Conservation (phyloP, 2,329 filamentous ascomycete genomes). For the Emmonsia crescens region DNA sequence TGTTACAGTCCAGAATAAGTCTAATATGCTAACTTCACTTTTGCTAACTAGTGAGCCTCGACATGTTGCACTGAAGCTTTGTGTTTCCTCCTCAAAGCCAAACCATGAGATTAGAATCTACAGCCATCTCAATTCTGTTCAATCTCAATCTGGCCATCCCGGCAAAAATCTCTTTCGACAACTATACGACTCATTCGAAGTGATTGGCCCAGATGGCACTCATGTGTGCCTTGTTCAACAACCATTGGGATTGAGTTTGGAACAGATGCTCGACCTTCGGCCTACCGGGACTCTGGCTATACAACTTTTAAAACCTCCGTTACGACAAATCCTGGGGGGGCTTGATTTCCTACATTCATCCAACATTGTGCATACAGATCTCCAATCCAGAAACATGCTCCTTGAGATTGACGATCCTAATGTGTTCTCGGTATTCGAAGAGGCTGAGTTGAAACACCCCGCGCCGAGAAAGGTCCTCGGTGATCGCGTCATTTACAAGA, state of each 20-base stretch:
- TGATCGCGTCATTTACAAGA: slow-evolving; percentile 12
- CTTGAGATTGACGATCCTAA: slow-evolving; percentile 6
- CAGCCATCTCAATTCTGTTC: slow-evolving; percentile 11
- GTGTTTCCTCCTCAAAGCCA: slow-evolving; percentile 2
- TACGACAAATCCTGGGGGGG: slow-evolving; percentile 6
- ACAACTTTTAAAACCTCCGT: slow-evolving; percentile 8
- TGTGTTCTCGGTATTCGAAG: slow-evolving; percentile 8
- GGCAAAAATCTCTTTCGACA: slow-evolving; percentile 15
- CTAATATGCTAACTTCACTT: background rate
- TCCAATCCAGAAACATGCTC: slow-evolving; percentile 9
- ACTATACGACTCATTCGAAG: slow-evolving; percentile 18
- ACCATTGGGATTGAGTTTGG: slow-evolving; percentile 9
- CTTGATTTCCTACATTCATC: slow-evolving; percentile 3
- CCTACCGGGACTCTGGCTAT: slow-evolving; percentile 2
- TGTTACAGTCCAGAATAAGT: background rate
- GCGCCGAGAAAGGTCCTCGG: slow-evolving; percentile 7
- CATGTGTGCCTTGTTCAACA: slow-evolving; percentile 12
- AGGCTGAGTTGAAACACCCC: slow-evolving; percentile 8
- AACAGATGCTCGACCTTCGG: slow-evolving; percentile 9
- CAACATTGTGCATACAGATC: slow-evolving; percentile 3
- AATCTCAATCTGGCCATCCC: slow-evolving; percentile 11
- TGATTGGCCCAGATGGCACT: slow-evolving; percentile 13
- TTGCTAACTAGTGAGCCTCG: slow-evolving; percentile 1
- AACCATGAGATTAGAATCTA: slow-evolving; percentile 15
- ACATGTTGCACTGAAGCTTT: slow-evolving; percentile 2